phyloP scores from a whole-genome alignment of 2,329 filamentous ascomycete species.

The Diplodia sapinea region DNA sequence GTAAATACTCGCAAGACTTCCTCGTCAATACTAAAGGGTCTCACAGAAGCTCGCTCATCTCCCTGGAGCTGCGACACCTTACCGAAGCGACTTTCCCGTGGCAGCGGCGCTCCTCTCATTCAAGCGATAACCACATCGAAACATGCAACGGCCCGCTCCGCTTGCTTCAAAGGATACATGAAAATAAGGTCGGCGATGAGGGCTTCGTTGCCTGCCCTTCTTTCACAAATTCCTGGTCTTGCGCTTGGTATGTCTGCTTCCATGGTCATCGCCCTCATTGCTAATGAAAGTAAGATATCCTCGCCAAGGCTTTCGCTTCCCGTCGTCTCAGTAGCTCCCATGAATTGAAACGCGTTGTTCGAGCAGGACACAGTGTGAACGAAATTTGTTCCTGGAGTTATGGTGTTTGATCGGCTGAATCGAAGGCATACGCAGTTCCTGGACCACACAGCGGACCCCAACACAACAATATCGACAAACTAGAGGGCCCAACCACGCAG shows the following conservation, averaged over 20 bases:
- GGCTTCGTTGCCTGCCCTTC: not conserved
- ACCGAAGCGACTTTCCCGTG: no score
- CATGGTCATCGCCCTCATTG: fast-evolving
- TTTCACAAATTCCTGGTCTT: not conserved
- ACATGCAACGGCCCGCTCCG: no score
- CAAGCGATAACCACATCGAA: no score
- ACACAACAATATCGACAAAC: no score
- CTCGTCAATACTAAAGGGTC: not conserved
- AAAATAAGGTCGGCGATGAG: no score
- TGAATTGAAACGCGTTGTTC: not conserved
- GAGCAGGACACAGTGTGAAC: not conserved
- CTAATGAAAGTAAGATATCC: not conserved
- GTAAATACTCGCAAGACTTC: not conserved
- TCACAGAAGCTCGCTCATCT: no score
- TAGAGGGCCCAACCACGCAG: no score
- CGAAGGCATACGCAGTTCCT: not conserved
- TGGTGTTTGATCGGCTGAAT: not conserved
- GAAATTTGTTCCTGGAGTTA: fast-evolving
- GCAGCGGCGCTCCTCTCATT: no score
- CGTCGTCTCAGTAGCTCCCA: not conserved
- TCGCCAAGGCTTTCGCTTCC: not conserved
- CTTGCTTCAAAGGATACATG: no score
- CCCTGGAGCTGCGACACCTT: no score
- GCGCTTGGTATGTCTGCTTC: not conserved
- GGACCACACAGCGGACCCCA: not conserved